Percentiles rank a stretch among this genome's conserved stretches.
Evolutionary conservation across 352 stramenopile genomes (phyloP).

Genomic region (Phytopythium vexans): DNA sequence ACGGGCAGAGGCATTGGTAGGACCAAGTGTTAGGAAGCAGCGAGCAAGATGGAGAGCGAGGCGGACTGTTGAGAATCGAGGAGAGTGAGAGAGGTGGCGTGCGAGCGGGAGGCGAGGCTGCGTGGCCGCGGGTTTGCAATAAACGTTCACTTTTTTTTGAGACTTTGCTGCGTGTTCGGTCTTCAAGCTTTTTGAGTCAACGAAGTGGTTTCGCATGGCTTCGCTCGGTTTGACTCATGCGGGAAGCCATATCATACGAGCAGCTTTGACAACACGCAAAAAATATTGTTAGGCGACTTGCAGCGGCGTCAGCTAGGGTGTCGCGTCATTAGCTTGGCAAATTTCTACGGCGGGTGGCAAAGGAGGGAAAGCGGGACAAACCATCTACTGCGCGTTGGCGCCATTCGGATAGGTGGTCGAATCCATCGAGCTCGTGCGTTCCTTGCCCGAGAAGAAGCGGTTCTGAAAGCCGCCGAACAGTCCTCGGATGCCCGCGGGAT

Average conservation of each 20-base stretch:
- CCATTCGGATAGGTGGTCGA: conserved; percentile 9
- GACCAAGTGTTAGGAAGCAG: conserved; percentile 33
- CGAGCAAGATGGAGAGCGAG: conserved; percentile 26
- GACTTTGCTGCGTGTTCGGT: background rate
- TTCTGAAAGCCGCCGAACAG: conserved; percentile 73
- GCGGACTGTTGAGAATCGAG: conserved; percentile 12
- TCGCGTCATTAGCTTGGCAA: too few relatives aligned
- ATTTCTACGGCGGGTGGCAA: too few relatives aligned
- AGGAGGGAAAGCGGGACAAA: too few relatives aligned
- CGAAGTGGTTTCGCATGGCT: conserved; percentile 8
- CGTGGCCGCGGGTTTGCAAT: conserved; percentile 15
- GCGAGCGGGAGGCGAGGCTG: conserved; percentile 13
- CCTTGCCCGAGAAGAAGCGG: conserved; percentile 67
- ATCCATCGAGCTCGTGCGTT: conserved; percentile 57
- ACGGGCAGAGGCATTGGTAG: conserved; percentile 27
- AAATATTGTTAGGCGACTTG: too few relatives aligned
- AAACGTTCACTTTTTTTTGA: conserved; percentile 11
- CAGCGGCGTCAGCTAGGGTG: too few relatives aligned
- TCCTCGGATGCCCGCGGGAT: conserved; percentile 41
- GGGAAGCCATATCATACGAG: too few relatives aligned
- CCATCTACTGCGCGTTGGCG: conserved; percentile 9
- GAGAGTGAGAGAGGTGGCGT: conserved; percentile 13
- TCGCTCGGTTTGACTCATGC: too few relatives aligned
- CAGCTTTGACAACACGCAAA: too few relatives aligned
- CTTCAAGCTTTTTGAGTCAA: conserved; percentile 8